A percentile compares a stretch with the other conserved stretches of the same genome.
Conservation (phyloP, 768 basidiomycete species). For the Boletus rex-veris region DNA sequence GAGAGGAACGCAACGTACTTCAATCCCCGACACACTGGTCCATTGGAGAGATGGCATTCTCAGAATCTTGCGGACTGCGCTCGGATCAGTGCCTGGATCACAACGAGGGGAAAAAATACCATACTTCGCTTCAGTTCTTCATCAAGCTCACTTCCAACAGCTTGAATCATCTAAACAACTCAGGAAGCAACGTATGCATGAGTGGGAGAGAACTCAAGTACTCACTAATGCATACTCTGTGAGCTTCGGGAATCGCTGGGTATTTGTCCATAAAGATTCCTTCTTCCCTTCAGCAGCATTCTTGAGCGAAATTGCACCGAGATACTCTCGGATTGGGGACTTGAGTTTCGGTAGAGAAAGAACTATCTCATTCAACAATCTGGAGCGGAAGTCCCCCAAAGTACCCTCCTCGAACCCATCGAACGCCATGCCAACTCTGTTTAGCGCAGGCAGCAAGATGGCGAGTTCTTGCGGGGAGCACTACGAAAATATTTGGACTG, state of each 20-base stretch:
- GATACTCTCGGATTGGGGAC: conserved; percentile 48
- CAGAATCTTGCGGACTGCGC: conserved; percentile 64
- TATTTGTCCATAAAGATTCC: conserved; percentile 64
- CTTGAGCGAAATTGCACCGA: conserved; percentile 56
- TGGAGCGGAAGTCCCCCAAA: conserved; percentile 58
- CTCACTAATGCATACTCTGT: conserved; percentile 57
- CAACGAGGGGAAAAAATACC: conserved; percentile 9
- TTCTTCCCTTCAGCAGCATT: conserved; percentile 65
- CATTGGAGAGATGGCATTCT: conserved; percentile 73
- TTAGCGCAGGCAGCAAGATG: conserved; percentile 69
- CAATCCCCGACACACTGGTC: conserved; percentile 61
- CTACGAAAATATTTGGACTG: conserved; percentile 31
- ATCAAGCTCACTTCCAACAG: conserved; percentile 65
- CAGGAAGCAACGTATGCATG: background rate
- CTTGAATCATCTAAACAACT: conserved; percentile 53
- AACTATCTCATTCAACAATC: conserved; percentile 68
- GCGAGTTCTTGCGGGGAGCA: conserved; percentile 84
- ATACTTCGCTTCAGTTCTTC: conserved; percentile 70
- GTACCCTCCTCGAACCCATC: conserved; percentile 40
- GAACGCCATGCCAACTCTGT: conserved; percentile 65
- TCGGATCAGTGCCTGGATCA: conserved; percentile 1
- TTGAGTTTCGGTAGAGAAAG: conserved; percentile 63
- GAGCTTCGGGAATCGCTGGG: conserved; percentile 50
- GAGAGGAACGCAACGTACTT: conserved; percentile 43
- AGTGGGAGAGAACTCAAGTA: conserved; percentile 18